Base-by-base conservation (phyloP, 2,329 filamentous ascomycete species). In the Epichloe brachyelytri region DNA sequence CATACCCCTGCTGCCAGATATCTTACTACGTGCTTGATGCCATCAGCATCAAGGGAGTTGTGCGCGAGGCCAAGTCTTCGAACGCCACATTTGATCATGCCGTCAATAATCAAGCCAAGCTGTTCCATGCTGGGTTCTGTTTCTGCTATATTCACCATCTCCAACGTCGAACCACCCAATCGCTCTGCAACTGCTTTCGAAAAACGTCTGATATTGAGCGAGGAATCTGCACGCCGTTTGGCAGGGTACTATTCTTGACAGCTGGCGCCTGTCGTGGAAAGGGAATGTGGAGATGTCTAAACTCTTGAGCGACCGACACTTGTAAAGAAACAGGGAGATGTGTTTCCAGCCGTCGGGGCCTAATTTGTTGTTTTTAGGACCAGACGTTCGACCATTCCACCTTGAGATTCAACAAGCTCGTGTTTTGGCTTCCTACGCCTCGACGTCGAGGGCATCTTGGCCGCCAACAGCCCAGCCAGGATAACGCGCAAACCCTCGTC, bases 341-440 rank as follows among this genome's bases (percentile, higher is more conserved):
- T 97, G 82, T 60, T 85, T 89, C 93, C 93, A 98, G 15, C 91
- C 93, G 56, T 94, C 85, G 0, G 76, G 74, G 0, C 88, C 86
- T 53, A 97, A 83, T 60, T 89, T 91, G 63, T 97, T 97, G 68
- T 94, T 88, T 68, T 94, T 95, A 98, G 69, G 2, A 88, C 85
- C 6, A 98, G 70, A 55, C 88, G 86, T 69, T 96, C 89, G 4
- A 97, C 80, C 1, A 94, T 81, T 15, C 89, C 89, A 46, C 80
- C 79, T 48, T 79, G 75, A 2, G 74, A 69, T 12, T 70, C 67
- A 1, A 65, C 67, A 1, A 65, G 53, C 8, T 70, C 69, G 20
- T 70, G 67, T 7, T 63, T 60, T 19, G 68, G 70, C 59, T 71
- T 79, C 50, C 73, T 71, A 53, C 73, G 76, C 59, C 73, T 76